Evolutionary conservation across 192 early-diverging fungal genomes (phyloP), one percentile per base, ranked within the genome.

Genomic region (Coemansia sp.): DNA sequence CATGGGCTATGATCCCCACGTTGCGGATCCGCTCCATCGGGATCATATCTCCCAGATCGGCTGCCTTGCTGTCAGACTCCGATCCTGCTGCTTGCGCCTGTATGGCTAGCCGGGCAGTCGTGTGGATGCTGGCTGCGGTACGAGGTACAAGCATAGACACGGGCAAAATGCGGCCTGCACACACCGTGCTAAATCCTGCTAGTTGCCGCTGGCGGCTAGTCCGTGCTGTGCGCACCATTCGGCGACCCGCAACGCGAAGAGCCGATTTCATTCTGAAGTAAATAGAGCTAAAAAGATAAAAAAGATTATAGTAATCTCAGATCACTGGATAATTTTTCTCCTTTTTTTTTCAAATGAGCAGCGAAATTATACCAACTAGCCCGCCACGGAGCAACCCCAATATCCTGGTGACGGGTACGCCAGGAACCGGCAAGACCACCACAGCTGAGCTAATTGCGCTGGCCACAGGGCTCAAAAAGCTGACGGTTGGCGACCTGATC

Each of bases 401-500:
- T 54, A 88, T 93, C 18, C 77, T 93, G 35, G 85, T 93, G 19
- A 93, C 91, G 1, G 91, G 91, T 19, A 93, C 91, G 10, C 91
- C 91, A 0, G 91, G 91, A 20, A 90, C 88, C 4, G 91, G 91
- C 33, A 93, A 93, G 61, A 87, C 91, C 3, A 89, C 89, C 3
- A 81, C 84, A 2, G 72, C 83, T 11, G 90, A 94, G 71, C 80
- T 96, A 79, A 70, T 90, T 11, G 45, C 47, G 21, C 70, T 88
- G 55, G 86, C 88, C 1, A 83, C 86, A 1, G 86, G 86, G 3
- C 68, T 94, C 23, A 63, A 78, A 26, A 89, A 93, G 60, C 72
- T 98, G 46, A 88, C 93, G 50, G 93, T 96, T 10, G 91, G 92
- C 18, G 81, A 85, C 43, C 68, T 94, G 7, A 89, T 96, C 52